Base-by-base conservation (phyloP, 257 asterid genomes). In the Lavandula angustifolia region DNA sequence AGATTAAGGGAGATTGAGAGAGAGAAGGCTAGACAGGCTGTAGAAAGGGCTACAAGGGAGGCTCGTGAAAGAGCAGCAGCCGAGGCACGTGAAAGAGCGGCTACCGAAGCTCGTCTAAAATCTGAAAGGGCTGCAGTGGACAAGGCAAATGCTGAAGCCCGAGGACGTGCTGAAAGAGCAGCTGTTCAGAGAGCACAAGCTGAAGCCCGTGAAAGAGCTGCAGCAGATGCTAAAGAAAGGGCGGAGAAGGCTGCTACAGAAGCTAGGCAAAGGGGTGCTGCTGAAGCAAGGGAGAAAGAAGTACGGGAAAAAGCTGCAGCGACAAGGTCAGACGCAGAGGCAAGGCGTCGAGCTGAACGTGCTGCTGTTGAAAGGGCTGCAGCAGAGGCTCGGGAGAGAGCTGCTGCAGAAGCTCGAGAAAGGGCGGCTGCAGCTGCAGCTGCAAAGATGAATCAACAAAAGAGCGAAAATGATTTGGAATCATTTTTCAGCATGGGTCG, bases 141-240 rank as follows among this genome's bases (percentile, higher is more conserved):
- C 62, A 88, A 74, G 80, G 92, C 62, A 68, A 77, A 81, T 27
- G 81, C 89, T 69, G 98, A 80, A 82, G 95, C 95, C 54, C 92
- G 96, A 54, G 88, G 48, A 54, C 91, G 91, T 31, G 95, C 95
- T 48, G 98, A 79, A 79, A 87, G 91, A 79, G 88, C 82, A 56
- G 99, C 99, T 48, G 99, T 92, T 74, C 97, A 84, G 77, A 83
- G 95, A 72, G 97, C 83, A 29, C 97, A 94, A 73, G 83, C 95
- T 52, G 97, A 90, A 79, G 97, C 96, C 59, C 97, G 99, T 61
- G 97, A 87, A 79, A 87, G 96, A 72, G 97, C 97, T 74, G 96
- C 95, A 17, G 86, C 85, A 10, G 99, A 85, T 58, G 99, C 99
- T 52, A 86, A 73, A 68, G 96, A 81, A 60, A 78, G 95, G 70